Evolutionary conservation across 768 basidiomycete species (phyloP), one percentile per base, ranked within the genome.

Genomic region (Naganishia friedmannii): DNA sequence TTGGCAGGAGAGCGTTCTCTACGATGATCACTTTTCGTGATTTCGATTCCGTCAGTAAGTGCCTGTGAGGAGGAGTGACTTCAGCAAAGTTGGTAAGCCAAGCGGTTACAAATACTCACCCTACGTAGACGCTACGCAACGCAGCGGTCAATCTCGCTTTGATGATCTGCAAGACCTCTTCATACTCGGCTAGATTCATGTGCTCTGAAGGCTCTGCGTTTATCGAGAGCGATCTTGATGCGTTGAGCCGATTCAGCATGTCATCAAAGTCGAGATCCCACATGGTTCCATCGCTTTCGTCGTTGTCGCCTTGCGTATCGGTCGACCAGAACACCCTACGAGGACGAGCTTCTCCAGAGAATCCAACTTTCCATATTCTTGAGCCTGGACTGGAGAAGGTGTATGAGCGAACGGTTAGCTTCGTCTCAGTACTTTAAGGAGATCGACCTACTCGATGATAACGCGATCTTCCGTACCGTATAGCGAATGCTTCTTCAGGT

Each of bases 381-480:
- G 91, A 93, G 23, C 96, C 96, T 28, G 93, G 89, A 80, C 79
- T 80, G 57, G 7, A 1, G 68, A 48, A 69, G 45, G 34, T 39
- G 29, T 34, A 23, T 34, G 21, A 23, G 23, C 45, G n/a, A n/a
- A n/a, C n/a, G n/a, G 9, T 63, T 23, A 53, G 53, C 42, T 46
- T 32, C 53, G 3, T 26, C 46, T 0, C 2, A 21, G 46, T 21
- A 5, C 32, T 15, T 39, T 23, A 39, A 19, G 8, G 26, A 31
- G 56, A 23, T 21, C 45, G 1, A 58, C 78, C 69, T 48, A 80
- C 79, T 99, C 96, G 73, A 99, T 90, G 68, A 99, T 87, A 51
- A 98, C 87, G 55, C 95, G 86, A 82, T 98, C 96, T 78, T 99
- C 96, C 8, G 91, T 92, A 31, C 96, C 96, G 82, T 99, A 99